Percentiles rank a stretch among this genome's conserved stretches.
Conservation (phyloP, 2,329 filamentous ascomycete species). For the Albophoma yamanashiensis region DNA sequence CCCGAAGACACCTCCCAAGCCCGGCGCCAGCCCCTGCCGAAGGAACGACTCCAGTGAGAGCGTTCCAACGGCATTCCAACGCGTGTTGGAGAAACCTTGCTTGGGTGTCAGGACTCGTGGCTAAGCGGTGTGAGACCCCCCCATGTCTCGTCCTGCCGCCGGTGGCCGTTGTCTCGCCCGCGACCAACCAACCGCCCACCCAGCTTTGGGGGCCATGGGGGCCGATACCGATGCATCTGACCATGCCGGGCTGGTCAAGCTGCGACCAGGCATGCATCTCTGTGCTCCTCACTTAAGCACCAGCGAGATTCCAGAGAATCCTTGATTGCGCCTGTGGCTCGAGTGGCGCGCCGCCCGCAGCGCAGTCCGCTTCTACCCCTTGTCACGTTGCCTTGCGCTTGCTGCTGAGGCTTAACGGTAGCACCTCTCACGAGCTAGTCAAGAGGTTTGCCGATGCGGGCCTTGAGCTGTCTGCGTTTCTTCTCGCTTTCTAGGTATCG, state of each 20-base stretch:
- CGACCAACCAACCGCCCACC: not conserved
- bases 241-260: not conserved
- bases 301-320: not conserved
- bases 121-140: not conserved
- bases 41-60: not conserved
- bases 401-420: not conserved
- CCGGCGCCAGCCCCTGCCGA: not conserved
- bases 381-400: slow-evolving; percentile 1
- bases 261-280: not conserved
- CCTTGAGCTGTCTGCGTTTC: not conserved
- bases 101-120: not conserved
- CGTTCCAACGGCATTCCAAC: not conserved
- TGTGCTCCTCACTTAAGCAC: not conserved
- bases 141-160: not conserved
- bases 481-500: not conserved
- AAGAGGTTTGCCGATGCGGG: not conserved
- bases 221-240: not conserved
- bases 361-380: not conserved
- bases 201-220: not conserved
- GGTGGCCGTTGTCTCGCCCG: not conserved
- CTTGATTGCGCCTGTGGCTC: not conserved
- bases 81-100: not conserved
- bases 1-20: not conserved
- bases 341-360: slow-evolving; percentile 2
- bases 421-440: not conserved